These are phyloP conservation scores for Citrus trifoliata DNA, from an alignment of 345 rosid genomes.

Conservation along the genomic window DNA sequence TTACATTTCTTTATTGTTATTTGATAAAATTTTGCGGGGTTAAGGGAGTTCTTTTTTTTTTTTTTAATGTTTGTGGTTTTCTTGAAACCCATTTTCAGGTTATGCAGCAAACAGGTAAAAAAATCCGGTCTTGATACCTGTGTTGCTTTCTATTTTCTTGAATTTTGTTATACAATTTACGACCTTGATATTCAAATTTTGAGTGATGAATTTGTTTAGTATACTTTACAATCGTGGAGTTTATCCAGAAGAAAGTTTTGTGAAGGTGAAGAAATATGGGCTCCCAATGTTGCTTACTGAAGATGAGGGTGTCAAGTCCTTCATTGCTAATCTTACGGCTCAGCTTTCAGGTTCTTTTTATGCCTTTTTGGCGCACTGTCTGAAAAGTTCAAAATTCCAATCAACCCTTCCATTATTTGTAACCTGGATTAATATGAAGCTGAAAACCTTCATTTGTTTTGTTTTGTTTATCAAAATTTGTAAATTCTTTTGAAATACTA, in stretches of 20 bases:
- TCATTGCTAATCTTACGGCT: constrained; percentile 59
- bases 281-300: constrained; percentile 87
- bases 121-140: not conserved
- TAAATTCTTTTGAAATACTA: not conserved
- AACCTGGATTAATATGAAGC: not conserved
- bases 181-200: constrained; percentile 3
- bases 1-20: not conserved
- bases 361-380: not conserved
- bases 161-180: not conserved
- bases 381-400: not conserved
- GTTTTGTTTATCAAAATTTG: not conserved
- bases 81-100: constrained; percentile 42
- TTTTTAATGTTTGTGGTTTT: not conserved
- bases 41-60: constrained; percentile 1
- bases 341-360: constrained; percentile 66
- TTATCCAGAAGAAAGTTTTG: constrained; percentile 90
- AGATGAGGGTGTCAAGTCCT: constrained; percentile 86
- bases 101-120: constrained; percentile 95
- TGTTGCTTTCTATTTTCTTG: not conserved
- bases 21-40: not conserved
- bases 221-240: constrained; percentile 94
- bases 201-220: constrained; percentile 37
- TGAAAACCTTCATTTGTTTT: no score
- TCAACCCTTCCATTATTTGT: not conserved
- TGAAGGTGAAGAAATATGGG: constrained; percentile 93